Evolutionary conservation across 2,329 filamentous ascomycete species (phyloP).

Genomic region (Pseudopithomyces chartarum): DNA sequence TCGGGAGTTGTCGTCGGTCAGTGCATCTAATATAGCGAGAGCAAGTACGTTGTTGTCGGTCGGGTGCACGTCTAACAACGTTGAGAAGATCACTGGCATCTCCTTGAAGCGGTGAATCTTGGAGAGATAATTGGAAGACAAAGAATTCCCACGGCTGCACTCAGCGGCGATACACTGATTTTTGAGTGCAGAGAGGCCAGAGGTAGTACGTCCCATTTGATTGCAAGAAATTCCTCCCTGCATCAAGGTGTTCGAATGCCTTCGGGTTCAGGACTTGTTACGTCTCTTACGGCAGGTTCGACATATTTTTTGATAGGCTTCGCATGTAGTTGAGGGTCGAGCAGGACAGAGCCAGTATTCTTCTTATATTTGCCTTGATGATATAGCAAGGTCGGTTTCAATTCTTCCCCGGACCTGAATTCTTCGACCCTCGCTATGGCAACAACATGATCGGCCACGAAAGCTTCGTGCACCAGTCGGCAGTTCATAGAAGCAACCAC

Average conservation of each 20-base stretch:
- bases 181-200: slow-evolving; percentile 22
- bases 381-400: slow-evolving; percentile 27
- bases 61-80: slow-evolving; percentile 21
- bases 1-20: too few relatives aligned
- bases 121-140: neutral
- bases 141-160: neutral
- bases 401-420: slow-evolving; percentile 9
- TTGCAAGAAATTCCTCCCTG: neutral
- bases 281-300: neutral
- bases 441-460: slow-evolving; percentile 54
- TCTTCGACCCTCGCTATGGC: slow-evolving; percentile 50
- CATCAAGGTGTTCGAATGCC: neutral
- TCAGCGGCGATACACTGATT: neutral
- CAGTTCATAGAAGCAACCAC: slow-evolving; percentile 42
- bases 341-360: slow-evolving; percentile 11
- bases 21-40: slow-evolving; percentile 29
- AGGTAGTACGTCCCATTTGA: slow-evolving; percentile 1
- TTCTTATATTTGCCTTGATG: slow-evolving; percentile 31
- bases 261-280: slow-evolving; percentile 6
- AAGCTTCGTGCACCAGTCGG: slow-evolving; percentile 41
- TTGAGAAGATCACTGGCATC: slow-evolving; percentile 16
- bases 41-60: slow-evolving; percentile 22
- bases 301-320: neutral
- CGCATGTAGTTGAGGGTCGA: neutral
- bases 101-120: slow-evolving; percentile 8